Evolutionary conservation across 2,329 filamentous ascomycete species (phyloP).

Genomic region (Aspergillus tubingensis): DNA sequence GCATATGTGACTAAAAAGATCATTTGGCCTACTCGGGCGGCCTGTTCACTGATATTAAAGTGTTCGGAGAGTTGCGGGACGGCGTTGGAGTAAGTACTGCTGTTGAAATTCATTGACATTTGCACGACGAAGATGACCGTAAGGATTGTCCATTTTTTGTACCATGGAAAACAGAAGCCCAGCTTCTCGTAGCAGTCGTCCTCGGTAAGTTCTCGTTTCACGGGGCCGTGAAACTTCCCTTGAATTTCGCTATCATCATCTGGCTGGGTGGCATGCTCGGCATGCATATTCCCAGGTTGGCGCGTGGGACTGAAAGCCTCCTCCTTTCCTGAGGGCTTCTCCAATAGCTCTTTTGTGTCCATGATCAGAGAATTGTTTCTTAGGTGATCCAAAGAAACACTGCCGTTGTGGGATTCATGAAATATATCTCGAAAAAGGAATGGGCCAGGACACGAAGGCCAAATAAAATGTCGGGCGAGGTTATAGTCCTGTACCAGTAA

Average conservation of each 20-base stretch:
- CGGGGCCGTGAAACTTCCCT: constrained; percentile 19
- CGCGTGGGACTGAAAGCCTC: constrained; percentile 8
- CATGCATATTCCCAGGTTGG: constrained; percentile 13
- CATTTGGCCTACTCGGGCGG: constrained; percentile 70
- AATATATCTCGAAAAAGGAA: neutral
- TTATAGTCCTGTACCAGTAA: neutral
- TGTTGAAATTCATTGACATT: constrained; percentile 79
- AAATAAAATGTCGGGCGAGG: no score
- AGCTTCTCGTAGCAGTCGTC: constrained; percentile 65
- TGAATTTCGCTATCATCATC: constrained; percentile 15
- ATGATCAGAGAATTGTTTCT: neutral
- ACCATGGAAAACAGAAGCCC: constrained; percentile 58
- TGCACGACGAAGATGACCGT: constrained; percentile 72
- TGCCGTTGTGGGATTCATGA: neutral
- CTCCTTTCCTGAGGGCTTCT: neutral
- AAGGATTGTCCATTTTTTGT: constrained; percentile 72
- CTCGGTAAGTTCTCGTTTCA: constrained; percentile 47
- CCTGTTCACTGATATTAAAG: constrained; percentile 68
- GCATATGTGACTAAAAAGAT: constrained; percentile 78
- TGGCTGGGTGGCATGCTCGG: constrained; percentile 20
- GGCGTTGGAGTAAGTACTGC: constrained; percentile 70
- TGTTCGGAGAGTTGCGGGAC: constrained; percentile 66
- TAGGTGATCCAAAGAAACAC: neutral
- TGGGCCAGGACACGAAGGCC: neutral
- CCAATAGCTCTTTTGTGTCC: neutral